Percentiles rank a stretch among this genome's conserved stretches.
Evolutionary conservation across 2,329 filamentous ascomycete species (phyloP).

Genomic region (Aspergillus glaucus): DNA sequence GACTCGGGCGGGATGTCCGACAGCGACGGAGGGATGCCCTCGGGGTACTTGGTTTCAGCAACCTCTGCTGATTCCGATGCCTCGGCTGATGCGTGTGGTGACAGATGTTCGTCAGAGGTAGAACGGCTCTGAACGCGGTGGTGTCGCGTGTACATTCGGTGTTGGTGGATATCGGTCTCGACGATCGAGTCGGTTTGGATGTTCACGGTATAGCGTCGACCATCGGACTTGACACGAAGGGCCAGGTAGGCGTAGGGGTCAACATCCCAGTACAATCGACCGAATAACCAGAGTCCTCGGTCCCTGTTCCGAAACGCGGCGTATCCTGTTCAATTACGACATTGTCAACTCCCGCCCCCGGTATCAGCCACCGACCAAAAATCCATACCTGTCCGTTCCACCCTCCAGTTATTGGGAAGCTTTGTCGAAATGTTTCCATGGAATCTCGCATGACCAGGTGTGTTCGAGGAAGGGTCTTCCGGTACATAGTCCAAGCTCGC

Average conservation of each 20-base stretch:
- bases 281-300: slow-evolving; percentile 72
- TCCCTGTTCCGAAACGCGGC: slow-evolving; percentile 85
- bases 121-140: slow-evolving; percentile 26
- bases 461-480: slow-evolving; percentile 35
- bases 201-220: slow-evolving; percentile 88
- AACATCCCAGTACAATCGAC: slow-evolving; percentile 78
- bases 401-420: slow-evolving; percentile 59
- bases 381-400: slow-evolving; percentile 34
- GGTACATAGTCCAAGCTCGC: slow-evolving; percentile 63
- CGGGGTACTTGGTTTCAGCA: slow-evolving; percentile 18
- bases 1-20: slow-evolving; percentile 33
- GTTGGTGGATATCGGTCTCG: slow-evolving; percentile 92
- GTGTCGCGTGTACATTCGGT: slow-evolving; percentile 61
- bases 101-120: slow-evolving; percentile 9
- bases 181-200: slow-evolving; percentile 91
- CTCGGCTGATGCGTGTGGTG: slow-evolving; percentile 10
- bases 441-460: slow-evolving; percentile 67
- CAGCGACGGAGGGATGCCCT: slow-evolving; percentile 28
- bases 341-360: not conserved
- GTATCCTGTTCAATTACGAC: slow-evolving; percentile 58
- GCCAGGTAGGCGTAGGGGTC: slow-evolving; percentile 85
- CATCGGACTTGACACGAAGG: slow-evolving; percentile 82
- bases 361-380: not conserved
- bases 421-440: slow-evolving; percentile 82
- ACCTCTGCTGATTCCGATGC: slow-evolving; percentile 16